Evolutionary conservation across 495 filamentous ascomycete genomes (phyloP), one percentile per base, ranked within the genome.

Genomic region (Trypethelium eluteriae): DNA sequence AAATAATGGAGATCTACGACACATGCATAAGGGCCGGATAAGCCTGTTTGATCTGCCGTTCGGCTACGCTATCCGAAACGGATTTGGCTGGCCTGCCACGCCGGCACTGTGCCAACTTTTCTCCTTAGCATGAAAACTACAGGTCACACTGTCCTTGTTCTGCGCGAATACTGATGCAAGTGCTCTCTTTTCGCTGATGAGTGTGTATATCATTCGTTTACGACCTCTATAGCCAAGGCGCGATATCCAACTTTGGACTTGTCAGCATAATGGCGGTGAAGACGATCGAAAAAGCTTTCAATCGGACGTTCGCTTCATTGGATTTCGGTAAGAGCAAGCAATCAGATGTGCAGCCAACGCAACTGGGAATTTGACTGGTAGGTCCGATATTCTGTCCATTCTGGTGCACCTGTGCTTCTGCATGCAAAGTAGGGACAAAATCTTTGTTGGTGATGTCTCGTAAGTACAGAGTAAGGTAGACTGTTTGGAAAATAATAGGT

Each of bases 31-130:
- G 25, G 25, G 25, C 25, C 25, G 25, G 25, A 25, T 25, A 25
- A 25, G 25, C 25, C 25, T 25, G 25, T 25, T 25, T 10, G 53
- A 59, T 59, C 53, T 36, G 53, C 53, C 53, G 53, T 18, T 36
- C 53, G 53, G 53, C 32, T 59, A 32, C 53, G 14, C 32, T 35
- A 35, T 59, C 53, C 53, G 53, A 59, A 18, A 59, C 53, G 25
- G 25, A 25, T 25, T 25, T 25, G 25, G 25, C 25, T 25, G 25
- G 25, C 25, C 25, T 25, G 1, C 25, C 25, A 25, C 25, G 25
- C 25, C 25, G 25, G 25, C 25, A 25, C 53, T 2, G 18, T 5
- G n/a, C 18, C 49, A n/a, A 53, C 49, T 5, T 14, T 5, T 18
- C 41, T 44, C 41, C 41, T 14, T 14, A 14, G 6, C 14, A 44